These are phyloP conservation scores for Cadophora luteo-olivacea DNA, from an alignment of 2,329 filamentous ascomycete species.

Conservation along the genomic window DNA sequence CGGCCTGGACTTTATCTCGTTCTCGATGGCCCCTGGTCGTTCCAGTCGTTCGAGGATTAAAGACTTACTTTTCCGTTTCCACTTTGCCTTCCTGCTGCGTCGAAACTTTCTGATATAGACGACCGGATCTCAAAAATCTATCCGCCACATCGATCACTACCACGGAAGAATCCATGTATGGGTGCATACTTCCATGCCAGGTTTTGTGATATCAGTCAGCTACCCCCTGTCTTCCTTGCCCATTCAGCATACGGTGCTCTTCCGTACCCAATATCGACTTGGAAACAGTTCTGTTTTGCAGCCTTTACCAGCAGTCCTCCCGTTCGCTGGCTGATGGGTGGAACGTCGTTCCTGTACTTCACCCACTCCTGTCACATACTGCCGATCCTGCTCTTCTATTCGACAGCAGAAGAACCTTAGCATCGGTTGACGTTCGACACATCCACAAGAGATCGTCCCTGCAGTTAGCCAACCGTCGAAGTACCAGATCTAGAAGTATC, in stretches of 20 bases:
- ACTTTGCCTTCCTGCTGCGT: constrained; percentile 14
- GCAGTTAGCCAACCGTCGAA: constrained; percentile 35
- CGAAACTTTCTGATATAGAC: constrained; percentile 32
- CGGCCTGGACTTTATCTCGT: constrained; percentile 27
- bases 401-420: constrained; percentile 33
- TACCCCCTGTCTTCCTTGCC: constrained; percentile 25
- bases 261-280: constrained; percentile 27
- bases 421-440: constrained; percentile 30
- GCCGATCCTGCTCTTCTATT: constrained; percentile 35
- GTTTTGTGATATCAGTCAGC: constrained; percentile 35
- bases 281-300: constrained; percentile 22
- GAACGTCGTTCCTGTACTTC: constrained; percentile 26
- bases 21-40: constrained; percentile 17
- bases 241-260: constrained; percentile 28
- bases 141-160: constrained; percentile 24
- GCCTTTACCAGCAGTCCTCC: constrained; percentile 24
- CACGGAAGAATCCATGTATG: constrained; percentile 35
- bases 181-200: constrained; percentile 31
- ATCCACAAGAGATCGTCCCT: constrained; percentile 38
- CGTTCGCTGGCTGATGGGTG: constrained; percentile 34
- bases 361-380: constrained; percentile 29
- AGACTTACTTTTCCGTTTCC: constrained; percentile 19
- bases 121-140: constrained; percentile 22
- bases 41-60: constrained; percentile 10
- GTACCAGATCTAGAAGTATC: constrained; percentile 37